phyloP scores from a whole-genome alignment of 1,284 basidiomycete species.

The Puccinia sorghi region DNA sequence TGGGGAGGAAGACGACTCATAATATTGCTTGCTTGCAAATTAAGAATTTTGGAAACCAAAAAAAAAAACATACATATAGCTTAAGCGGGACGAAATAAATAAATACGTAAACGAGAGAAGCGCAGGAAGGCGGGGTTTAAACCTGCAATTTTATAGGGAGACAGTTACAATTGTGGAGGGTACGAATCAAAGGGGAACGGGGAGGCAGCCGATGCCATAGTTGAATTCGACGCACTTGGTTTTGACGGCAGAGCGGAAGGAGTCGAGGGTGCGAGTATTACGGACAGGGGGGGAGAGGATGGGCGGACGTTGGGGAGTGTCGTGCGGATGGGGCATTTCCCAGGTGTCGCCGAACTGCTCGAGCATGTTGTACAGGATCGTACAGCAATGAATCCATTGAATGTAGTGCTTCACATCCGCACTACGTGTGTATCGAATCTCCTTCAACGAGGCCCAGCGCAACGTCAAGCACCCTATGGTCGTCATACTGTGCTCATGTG shows the following conservation, averaged over 20 bases:
- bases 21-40: too few relatives aligned
- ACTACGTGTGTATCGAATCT: slow-evolving; percentile 1
- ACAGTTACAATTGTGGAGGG: neutral
- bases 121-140: too few relatives aligned
- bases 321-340: neutral
- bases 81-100: too few relatives aligned
- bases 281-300: neutral
- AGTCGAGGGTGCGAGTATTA: neutral
- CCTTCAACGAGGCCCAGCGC: slow-evolving; percentile 12
- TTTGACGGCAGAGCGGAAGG: slow-evolving; percentile 13
- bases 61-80: too few relatives aligned
- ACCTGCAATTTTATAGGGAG: too few relatives aligned
- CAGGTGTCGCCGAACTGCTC: neutral
- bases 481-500: slow-evolving; percentile 15
- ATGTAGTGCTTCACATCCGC: slow-evolving; percentile 1
- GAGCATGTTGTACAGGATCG: slow-evolving; percentile 11
- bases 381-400: slow-evolving; percentile 24
- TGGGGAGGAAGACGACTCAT: too few relatives aligned
- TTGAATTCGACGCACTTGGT: slow-evolving; percentile 7
- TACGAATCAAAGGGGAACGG: neutral
- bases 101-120: too few relatives aligned
- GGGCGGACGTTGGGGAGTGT: neutral
- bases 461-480: slow-evolving; percentile 1
- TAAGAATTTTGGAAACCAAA: too few relatives aligned
- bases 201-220: neutral